Evolutionary conservation across 495 filamentous ascomycete genomes (phyloP), one percentile per base, ranked within the genome.

Genomic region (Amorphotheca resinae): DNA sequence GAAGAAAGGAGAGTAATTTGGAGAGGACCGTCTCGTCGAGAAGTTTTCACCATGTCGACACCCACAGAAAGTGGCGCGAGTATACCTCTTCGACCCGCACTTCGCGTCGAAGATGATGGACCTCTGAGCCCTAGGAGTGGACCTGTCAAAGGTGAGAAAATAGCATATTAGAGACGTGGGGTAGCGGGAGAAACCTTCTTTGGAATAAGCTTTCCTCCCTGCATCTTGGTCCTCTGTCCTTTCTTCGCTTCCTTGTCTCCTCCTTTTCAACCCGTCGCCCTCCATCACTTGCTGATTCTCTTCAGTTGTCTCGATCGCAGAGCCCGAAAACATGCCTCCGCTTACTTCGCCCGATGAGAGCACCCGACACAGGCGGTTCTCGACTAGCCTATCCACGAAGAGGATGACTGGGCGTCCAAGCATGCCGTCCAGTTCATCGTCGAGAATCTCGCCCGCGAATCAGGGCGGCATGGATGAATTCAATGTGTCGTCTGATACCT

Each of bases 301-400:
- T 30, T 1, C 33, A 62, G 61, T 54, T 28, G 56, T 63, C 14
- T 53, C 57, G 34, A 61, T 62, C 21, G 55, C 45, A 8, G 50
- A 63, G 44, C 58, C 58, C 23, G 59, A 59, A 33, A 46, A 43
- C 26, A 49, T 55, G 11, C 42, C 54, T 12, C 37, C 39, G 23
- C 31, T 38, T 16, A 49, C 22, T 35, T 45, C 52, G 17, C 15
- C 46, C 37, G 43, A 40, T 21, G 45, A 51, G 39, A 38, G 41
- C 28, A 49, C 22, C 38, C 44, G 37, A 28, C 38, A 26, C 26
- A 49, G 50, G 38, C 42, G 47, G 44, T 49, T 56, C 53, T 34
- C 37, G 36, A 36, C 59, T 34, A 38, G 41, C 36, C 16, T 48
- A 33, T 39, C 44, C 23, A 47, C 33, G 7, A 57, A 46, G 20